Evolutionary conservation across 805 yeast genomes (phyloP), one percentile per base, ranked within the genome.

Genomic region (Candida sithepensis): DNA sequence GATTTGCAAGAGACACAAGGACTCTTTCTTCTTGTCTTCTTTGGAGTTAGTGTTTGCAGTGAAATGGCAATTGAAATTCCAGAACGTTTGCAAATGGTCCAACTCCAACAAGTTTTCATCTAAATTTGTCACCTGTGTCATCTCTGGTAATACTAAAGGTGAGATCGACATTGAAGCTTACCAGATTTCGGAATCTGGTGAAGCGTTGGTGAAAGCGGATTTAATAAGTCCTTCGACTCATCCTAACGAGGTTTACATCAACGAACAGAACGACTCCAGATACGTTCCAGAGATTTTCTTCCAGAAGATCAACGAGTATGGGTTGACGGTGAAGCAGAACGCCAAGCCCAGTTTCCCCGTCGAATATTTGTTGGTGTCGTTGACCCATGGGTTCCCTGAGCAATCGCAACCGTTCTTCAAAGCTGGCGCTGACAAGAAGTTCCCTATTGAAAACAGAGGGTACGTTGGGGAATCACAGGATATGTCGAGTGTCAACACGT

Each of bases 241-340:
- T 61, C 97, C 99, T 0, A 82, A 90, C 19, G 81, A 85, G 72
- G 83, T 92, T 62, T 85, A 81, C 56, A 82, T 94, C 53, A 85
- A 88, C 60, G 84, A 81, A 24, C 82, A 88, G n/a, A 78, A 79
- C 37, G 74, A 77, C 18, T 76, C 74, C 9, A 76, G 97, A 47
- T 94, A 92, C 57, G 98, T 94, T 14, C 99, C 99, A 0, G 99
- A 94, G 52, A 85, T 94, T 22, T 87, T 88, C 60, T 94, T 85
- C 72, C 81, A 82, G 66, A 82, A 80, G 63, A 77, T 80, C 50
- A 94, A 94, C 63, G 97, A 94, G 68, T 94, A 94, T 67, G 88
- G 88, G 3, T 70, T 89, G 26, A 82, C 88, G 33, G 95, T 94
- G n/a, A 89, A 89, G 58, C 79, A 82, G 38, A 85, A 88, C 61